Evolutionary conservation across 331 rosid genomes (phyloP).

Genomic region (Dryas integrifolia): DNA sequence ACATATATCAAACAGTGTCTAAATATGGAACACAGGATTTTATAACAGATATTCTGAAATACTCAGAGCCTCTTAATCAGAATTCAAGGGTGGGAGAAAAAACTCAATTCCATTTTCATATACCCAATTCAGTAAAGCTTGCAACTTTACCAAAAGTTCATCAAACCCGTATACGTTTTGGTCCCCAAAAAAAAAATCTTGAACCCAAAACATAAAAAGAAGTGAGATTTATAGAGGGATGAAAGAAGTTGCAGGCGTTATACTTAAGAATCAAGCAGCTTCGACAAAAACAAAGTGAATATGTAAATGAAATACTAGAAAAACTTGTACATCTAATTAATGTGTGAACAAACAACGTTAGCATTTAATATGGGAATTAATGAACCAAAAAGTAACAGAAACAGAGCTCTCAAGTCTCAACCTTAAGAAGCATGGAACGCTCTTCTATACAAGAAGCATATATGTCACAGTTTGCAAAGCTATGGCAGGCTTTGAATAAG

Average conservation of each 20-base stretch:
- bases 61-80: background rate
- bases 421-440: background rate
- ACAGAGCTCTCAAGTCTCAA: background rate
- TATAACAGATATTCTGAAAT: background rate
- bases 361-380: background rate
- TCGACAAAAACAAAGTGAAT: background rate
- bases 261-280: background rate
- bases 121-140: background rate
- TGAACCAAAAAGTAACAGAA: slow-evolving; percentile 1
- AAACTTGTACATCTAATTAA: background rate
- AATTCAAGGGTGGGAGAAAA: background rate
- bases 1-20: slow-evolving; percentile 5
- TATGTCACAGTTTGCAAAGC: background rate
- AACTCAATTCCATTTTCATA: background rate
- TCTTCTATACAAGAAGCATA: background rate
- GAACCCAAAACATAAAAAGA: background rate
- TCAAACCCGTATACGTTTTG: background rate
- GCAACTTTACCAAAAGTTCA: slow-evolving; percentile 8
- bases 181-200: background rate
- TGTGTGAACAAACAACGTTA: background rate
- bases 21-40: background rate
- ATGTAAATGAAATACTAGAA: background rate
- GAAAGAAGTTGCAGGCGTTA: background rate
- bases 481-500: slow-evolving; percentile 8
- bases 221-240: background rate